phyloP scores from a whole-genome alignment of 352 stramenopile species.

The Pythium dissotocum region DNA sequence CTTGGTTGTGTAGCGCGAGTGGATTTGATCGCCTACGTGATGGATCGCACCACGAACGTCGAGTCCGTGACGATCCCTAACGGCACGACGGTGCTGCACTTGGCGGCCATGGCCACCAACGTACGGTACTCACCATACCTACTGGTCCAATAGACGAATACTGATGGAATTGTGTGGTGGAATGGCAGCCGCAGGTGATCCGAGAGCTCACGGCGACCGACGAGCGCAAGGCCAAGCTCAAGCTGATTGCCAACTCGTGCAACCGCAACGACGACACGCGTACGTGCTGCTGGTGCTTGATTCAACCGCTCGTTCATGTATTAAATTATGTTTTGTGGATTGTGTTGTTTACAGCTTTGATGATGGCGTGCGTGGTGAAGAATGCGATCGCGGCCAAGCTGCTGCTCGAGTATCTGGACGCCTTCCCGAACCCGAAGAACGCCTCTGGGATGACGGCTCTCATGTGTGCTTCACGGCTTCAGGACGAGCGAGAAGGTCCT shows the following conservation, averaged over 20 bases:
- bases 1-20: conserved; percentile 40
- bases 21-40: conserved; percentile 57
- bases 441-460: conserved; percentile 67
- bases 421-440: conserved; percentile 45
- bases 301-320: neutral
- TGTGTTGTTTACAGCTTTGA: conserved; percentile 48
- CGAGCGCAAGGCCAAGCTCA: conserved; percentile 52
- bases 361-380: conserved; percentile 87
- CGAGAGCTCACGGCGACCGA: conserved; percentile 47
- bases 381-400: conserved; percentile 51
- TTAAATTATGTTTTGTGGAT: neutral
- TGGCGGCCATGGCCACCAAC: conserved; percentile 74
- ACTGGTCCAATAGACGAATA: neutral
- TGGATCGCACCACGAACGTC: conserved; percentile 62
- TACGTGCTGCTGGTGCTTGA: conserved; percentile 26
- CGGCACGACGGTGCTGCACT: conserved; percentile 72
- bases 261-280: conserved; percentile 82
- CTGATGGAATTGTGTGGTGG: neutral
- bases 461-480: conserved; percentile 72
- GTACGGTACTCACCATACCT: conserved; percentile 28
- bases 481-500: conserved; percentile 31
- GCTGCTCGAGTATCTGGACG: conserved; percentile 46
- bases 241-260: conserved; percentile 44
- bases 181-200: conserved; percentile 55
- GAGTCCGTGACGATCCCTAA: conserved; percentile 59